Evolutionary conservation across 345 rosid genomes (phyloP), one percentile per base, ranked within the genome.

Genomic region (Firmiana major): DNA sequence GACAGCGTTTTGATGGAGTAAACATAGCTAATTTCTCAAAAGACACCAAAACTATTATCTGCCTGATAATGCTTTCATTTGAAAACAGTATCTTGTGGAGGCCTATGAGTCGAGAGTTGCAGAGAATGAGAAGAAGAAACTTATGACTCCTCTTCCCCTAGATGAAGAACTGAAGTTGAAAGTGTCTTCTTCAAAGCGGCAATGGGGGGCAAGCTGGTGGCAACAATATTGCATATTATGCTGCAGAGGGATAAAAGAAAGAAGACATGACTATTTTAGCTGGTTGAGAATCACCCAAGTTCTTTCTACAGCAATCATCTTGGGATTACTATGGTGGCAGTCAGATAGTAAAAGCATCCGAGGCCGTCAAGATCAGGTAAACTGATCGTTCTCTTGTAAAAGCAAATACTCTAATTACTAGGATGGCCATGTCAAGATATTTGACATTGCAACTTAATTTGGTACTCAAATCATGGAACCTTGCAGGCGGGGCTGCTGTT

Each of bases 151-250:
- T 51, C 83, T 86, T 60, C 93, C 93, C 5, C 88, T 96, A 4
- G 97, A 88, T 5, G 99, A 92, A 75, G 90, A 87, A 59, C 83
- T 88, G 53, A 96, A 89, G 86, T 75, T 83, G 26, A 86, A 89
- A 85, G 83, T 84, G 26, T 72, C 85, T 69, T 84, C 83, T 15
- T 80, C 82, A 16, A 92, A 89, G 82, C 71, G 98, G 66, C 87
- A 89, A 67, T 96, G 99, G 98, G 98, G 94, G n/a, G 88, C 98
- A 10, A 83, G 86, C 86, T 96, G 98, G 99, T 87, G 97, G 88
- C 83, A 92, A 70, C 98, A 95, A 65, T 95, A 85, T 67, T 79
- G 85, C 24, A 91, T 93, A 73, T 77, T 95, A 55, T 93, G 92
- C 84, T 83, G 83, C 42, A 90, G 99, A 83, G 99, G 99, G 65